Percentiles rank a stretch among this genome's conserved stretches.
These are phyloP conservation scores for Secale cereale DNA, from an alignment of 176 grass and related monocot genomes.

Conservation along the genomic window DNA sequence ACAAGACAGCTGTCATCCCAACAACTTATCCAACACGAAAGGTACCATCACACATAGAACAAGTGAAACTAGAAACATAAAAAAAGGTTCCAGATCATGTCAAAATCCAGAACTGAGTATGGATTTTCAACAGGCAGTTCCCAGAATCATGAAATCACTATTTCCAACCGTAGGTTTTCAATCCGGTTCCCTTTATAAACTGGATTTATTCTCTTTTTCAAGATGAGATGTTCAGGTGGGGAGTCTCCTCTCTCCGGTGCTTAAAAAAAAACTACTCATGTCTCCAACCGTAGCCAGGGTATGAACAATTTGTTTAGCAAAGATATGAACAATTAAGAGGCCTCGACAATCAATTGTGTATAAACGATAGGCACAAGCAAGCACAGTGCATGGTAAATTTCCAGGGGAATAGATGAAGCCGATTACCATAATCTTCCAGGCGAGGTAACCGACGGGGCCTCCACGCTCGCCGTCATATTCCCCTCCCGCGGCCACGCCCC, in stretches of 20 bases:
- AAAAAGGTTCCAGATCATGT: not conserved
- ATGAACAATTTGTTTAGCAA: not conserved
- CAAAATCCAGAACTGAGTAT: not conserved
- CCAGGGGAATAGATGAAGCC: not conserved
- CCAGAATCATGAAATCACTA: not conserved
- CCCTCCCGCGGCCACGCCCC: constrained; percentile 42
- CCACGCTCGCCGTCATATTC: constrained; percentile 53
- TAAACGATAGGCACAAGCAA: not conserved
- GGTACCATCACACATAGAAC: not conserved
- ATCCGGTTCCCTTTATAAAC: not conserved
- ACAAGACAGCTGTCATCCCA: not conserved
- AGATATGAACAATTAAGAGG: not conserved
- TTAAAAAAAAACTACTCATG: not conserved
- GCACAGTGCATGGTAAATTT: not conserved
- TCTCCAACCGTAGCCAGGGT: not conserved
- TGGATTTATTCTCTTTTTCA: not conserved
- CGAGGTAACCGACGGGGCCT: constrained; percentile 78
- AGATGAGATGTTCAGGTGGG: not conserved
- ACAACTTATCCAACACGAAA: not conserved
- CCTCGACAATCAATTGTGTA: not conserved
- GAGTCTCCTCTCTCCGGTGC: not conserved
- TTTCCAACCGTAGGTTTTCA: not conserved
- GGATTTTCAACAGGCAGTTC: not conserved
- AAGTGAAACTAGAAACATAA: not conserved
- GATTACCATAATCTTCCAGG: constrained; percentile 96